A percentile compares a stretch with the other conserved stretches of the same genome.
These are phyloP conservation scores for Letharia columbiana DNA, from an alignment of 495 filamentous ascomycete species.

Conservation along the genomic window DNA sequence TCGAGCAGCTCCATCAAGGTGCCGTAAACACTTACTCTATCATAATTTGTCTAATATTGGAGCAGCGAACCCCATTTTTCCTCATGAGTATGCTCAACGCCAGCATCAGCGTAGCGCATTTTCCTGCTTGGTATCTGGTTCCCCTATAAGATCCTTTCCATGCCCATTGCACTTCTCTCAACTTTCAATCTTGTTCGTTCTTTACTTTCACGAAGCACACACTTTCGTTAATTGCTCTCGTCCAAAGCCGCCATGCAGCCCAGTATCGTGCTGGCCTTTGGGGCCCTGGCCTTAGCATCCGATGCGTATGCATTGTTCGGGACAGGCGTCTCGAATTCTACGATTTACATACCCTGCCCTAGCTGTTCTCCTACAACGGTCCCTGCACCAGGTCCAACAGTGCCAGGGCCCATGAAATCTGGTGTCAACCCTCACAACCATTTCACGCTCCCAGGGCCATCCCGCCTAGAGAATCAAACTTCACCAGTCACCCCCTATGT, in stretches of 20 bases:
- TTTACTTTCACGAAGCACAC: neutral
- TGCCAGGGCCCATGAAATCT: neutral
- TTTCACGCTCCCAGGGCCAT: neutral
- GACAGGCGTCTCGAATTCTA: neutral
- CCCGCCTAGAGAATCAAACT: neutral
- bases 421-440: slow-evolving; percentile 1
- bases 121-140: neutral
- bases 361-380: no score
- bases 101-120: neutral
- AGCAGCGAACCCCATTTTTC: neutral
- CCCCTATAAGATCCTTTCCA: slow-evolving; percentile 8
- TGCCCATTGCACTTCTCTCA: neutral
- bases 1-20: slow-evolving; percentile 1
- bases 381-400: neutral
- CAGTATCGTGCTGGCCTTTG: neutral
- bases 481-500: neutral
- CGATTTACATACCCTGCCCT: neutral
- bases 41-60: neutral
- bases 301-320: slow-evolving; percentile 1
- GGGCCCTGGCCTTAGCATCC: slow-evolving; percentile 7
- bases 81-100: neutral
- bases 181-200: slow-evolving; percentile 7
- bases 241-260: slow-evolving; percentile 9
- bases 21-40: neutral
- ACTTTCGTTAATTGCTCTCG: slow-evolving; percentile 9